These are phyloP conservation scores for Laetiporus sulphureus DNA, from an alignment of 1,284 basidiomycete genomes.

Conservation along the genomic window DNA sequence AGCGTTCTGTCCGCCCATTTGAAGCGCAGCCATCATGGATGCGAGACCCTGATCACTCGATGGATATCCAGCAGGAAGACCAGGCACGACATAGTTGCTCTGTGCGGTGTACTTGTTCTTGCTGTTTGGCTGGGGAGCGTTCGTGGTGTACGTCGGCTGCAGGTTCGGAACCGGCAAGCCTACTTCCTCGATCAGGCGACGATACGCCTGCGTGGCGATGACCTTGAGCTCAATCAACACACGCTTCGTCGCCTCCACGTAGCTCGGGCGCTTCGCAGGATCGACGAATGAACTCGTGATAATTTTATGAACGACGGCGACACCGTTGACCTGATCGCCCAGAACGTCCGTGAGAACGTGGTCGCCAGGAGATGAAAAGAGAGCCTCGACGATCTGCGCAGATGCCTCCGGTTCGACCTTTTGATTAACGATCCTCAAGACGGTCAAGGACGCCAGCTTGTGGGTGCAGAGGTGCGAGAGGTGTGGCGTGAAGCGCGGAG, in stretches of 20 bases:
- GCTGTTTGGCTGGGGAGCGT: constrained; percentile 47
- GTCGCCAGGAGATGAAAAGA: constrained; percentile 82
- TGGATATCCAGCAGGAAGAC: constrained; percentile 70
- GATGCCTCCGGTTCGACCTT: constrained; percentile 85
- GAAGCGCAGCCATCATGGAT: constrained; percentile 83
- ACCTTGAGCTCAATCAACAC: constrained; percentile 87
- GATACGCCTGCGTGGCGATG: constrained; percentile 87
- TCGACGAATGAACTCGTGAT: constrained; percentile 82
- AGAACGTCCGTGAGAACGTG: constrained; percentile 91
- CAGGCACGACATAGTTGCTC: constrained; percentile 57
- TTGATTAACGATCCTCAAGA: constrained; percentile 90
- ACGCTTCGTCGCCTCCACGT: constrained; percentile 82
- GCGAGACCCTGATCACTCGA: constrained; percentile 76
- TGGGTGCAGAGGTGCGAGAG: constrained; percentile 96
- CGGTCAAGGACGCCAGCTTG: constrained; percentile 92
- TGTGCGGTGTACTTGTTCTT: constrained; percentile 60
- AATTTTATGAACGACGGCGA: constrained; percentile 91
- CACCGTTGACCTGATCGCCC: constrained; percentile 92
- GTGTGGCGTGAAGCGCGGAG: constrained; percentile 93
- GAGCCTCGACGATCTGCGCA: constrained; percentile 72
- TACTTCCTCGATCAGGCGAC: constrained; percentile 89
- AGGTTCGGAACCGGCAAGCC: constrained; percentile 85
- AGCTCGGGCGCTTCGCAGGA: constrained; percentile 56
- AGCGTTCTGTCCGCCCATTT: constrained; percentile 80
- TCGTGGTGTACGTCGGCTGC: constrained; percentile 68